Evolutionary conservation across 2,329 filamentous ascomycete species (phyloP), one percentile per base, ranked within the genome.

Genomic region (Alternaria arborescens): DNA sequence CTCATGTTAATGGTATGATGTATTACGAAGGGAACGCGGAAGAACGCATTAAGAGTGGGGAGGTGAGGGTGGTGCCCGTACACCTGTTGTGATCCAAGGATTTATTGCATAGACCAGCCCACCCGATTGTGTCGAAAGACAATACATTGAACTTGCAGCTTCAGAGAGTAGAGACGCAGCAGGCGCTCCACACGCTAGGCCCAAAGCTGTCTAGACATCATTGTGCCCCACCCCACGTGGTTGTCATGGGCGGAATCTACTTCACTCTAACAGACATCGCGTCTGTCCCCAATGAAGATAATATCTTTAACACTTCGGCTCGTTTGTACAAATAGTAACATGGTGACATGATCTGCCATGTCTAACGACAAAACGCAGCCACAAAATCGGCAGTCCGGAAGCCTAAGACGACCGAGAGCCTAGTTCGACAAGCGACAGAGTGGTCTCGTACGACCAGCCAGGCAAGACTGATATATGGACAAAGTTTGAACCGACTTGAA

Each of bases 1-100:
- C 47, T 24, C 58, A 46, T 24, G 55, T 67, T 5, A 28, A 64
- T 12, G 58, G 52, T 8, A 26, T 60, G 3, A 61, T 65, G 52
- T 58, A 44, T 24, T 47, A 60, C 30, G 32, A 58, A 34, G 62
- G 40, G n/a, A 50, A 22, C 26, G 59, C 58, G 20, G 32, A 58
- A 30, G 55, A 50, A 20, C 38, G 38, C 8, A 40, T 20, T 4
- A 20, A 40, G n/a, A 40, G n/a, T 20, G n/a, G n/a, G n/a, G 38
- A 40, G 38, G 38, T 20, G 10, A 40, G 10, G n/a, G 1, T 40
- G 8, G 1, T 40, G 10, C n/a, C n/a, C n/a, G 0, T 40, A 18
- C 38, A 20, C 10, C 14, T 16, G 5, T 34, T 34, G 11, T 34
- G 12, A 34, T 16, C 12, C 12, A 6, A 30, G 32, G 32, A 14